Base-by-base conservation (phyloP, 352 stramenopile genomes). In the Globisporangium solare region DNA sequence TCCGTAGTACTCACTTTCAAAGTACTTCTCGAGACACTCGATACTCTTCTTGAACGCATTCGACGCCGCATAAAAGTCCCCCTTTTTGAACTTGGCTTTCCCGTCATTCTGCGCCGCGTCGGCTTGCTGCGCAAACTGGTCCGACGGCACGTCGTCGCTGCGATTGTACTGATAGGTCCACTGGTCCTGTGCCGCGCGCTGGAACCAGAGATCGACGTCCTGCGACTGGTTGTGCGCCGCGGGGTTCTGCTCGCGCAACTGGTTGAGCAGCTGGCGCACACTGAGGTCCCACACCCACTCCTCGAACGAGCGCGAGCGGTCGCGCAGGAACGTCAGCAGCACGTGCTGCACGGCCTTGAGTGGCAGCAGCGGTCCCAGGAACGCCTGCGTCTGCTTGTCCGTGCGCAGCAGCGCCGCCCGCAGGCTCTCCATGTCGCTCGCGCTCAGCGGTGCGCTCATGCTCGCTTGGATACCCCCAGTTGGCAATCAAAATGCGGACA, bases 271-370 rank as follows among this genome's bases (percentile, higher is more conserved):
- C 45, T 86, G 67, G 11, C 70, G 82, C 27, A 86, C 73, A 12
- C 65, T 61, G 0, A 79, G 68, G 50, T 94, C 82, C 82, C 80
- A 92, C 1, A 94, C 70, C 73, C 83, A 89, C 54, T 92, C 79
- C 47, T 81, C 70, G 51, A 94, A 89, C 35, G 70, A 70, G 14
- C 76, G 72, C 35, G 71, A 79, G 17, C 48, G 6, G 49, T 94
- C 82, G 21, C 53, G 66, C 43, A 90, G 51, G 51, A 94, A 94
- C 42, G 76, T 76, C 39, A 89, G 43, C 45, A 94, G 67, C 54
- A 92, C 65, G 17, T 92, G 67, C 55, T 88, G 82, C 41, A 92
- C 79, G 7, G 82, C 71, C 6, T 63, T 66, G 13, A 90, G 59
- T 31, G 67, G 64, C 27, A 94, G 61, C 42, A 94, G 63, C 5